A percentile compares a stretch with the other conserved stretches of the same genome.
Evolutionary conservation across 163 green algal genomes (phyloP).

Genomic region (Chlorella variabilis): DNA sequence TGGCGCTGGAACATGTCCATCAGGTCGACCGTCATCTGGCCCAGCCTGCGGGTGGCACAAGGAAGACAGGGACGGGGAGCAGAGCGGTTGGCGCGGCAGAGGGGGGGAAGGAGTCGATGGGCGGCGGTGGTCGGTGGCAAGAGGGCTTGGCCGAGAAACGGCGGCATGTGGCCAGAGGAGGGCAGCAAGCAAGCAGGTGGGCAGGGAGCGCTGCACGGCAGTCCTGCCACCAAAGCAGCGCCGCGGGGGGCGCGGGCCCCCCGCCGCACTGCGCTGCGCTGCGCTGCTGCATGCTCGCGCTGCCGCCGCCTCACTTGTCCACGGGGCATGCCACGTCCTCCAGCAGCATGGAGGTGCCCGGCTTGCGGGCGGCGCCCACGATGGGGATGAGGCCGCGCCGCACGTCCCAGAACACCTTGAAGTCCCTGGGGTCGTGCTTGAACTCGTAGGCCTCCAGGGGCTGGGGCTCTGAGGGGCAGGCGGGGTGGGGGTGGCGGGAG

Average conservation of each 20-base stretch:
- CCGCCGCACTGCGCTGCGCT: no score
- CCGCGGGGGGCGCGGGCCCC: no score
- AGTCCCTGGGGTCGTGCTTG: slow-evolving; percentile 80
- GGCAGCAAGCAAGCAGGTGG: background rate
- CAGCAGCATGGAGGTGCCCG: slow-evolving; percentile 95
- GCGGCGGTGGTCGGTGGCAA: background rate
- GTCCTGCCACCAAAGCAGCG: background rate
- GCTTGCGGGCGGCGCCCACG: slow-evolving; percentile 90
- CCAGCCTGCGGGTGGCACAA: no score
- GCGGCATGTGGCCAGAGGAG: background rate
- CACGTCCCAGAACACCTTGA: slow-evolving; percentile 95
- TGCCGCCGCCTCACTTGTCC: slow-evolving; percentile 85
- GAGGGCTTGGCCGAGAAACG: background rate
- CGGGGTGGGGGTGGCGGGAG: background rate
- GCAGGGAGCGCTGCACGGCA: no score
- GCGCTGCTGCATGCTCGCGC: no score
- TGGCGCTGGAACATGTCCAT: slow-evolving; percentile 89
- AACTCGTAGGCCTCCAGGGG: slow-evolving; percentile 79
- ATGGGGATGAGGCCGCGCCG: slow-evolving; percentile 97
- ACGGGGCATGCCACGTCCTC: slow-evolving; percentile 98
- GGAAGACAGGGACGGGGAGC: background rate
- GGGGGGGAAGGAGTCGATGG: background rate
- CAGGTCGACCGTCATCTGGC: slow-evolving; percentile 95
- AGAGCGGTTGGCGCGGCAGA: no score
- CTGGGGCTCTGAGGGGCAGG: slow-evolving; percentile 17